phyloP scores from a whole-genome alignment of 2,329 filamentous ascomycete genomes.

The Chaetomiaceae sp. region DNA sequence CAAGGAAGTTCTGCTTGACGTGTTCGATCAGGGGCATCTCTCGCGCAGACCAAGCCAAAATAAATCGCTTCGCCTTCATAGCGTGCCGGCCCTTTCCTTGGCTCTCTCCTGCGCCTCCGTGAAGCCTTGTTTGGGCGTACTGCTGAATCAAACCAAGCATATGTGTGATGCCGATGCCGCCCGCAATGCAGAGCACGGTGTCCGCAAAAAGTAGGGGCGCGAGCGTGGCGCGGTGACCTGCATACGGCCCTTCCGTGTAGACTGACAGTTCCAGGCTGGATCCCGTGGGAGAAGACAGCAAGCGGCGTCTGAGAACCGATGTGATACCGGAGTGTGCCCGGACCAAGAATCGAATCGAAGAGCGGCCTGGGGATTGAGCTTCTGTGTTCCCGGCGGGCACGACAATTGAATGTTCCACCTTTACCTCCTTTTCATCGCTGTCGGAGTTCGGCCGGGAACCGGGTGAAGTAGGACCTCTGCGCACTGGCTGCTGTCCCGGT shows the following conservation, averaged over 20 bases:
- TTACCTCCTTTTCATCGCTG: neutral
- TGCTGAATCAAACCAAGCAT: neutral
- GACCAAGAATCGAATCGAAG: neutral
- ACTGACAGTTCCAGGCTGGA: neutral
- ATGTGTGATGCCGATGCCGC: conserved; percentile 1
- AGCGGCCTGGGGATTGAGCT: neutral
- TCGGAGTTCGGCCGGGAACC: no score
- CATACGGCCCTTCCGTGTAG: neutral
- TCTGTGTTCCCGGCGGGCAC: neutral
- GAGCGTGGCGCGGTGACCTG: neutral
- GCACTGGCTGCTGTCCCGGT: neutral
- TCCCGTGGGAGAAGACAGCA: neutral
- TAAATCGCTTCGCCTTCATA: neutral
- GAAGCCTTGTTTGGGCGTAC: neutral
- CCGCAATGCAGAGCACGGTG: neutral
- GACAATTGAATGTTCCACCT: neutral
- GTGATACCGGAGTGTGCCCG: neutral
- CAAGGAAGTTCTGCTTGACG: neutral
- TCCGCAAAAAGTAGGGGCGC: neutral
- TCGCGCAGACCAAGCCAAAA: neutral
- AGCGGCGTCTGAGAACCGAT: neutral
- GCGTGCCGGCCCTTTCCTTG: neutral
- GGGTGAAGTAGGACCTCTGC: neutral
- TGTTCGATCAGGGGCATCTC: neutral
- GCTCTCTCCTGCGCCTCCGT: neutral